These are phyloP conservation scores for Epithemia pelagica DNA, from an alignment of 108 stramenopile genomes.

Conservation along the genomic window DNA sequence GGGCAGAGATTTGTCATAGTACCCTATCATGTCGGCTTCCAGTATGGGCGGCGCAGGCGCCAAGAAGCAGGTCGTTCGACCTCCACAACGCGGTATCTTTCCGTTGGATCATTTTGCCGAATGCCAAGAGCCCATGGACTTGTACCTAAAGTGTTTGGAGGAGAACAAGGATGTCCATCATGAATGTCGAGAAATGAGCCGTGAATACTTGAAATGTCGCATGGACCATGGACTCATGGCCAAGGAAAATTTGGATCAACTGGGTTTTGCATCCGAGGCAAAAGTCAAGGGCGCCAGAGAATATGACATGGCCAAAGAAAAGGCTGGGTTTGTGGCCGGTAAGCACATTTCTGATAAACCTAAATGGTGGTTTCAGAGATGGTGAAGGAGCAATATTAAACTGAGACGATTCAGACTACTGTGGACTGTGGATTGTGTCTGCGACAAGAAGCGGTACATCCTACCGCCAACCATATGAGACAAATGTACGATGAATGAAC, in stretches of 20 bases:
- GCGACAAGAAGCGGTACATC: too few species aligned
- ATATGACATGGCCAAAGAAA: constrained; percentile 80
- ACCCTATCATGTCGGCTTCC: constrained; percentile 38
- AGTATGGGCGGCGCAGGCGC: constrained; percentile 53
- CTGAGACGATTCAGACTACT: too few species aligned
- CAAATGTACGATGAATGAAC: neutral
- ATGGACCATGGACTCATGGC: constrained; percentile 82
- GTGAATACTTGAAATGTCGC: constrained; percentile 82
- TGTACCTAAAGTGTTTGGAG: constrained; percentile 75
- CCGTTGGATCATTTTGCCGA: constrained; percentile 83
- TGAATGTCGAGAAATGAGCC: constrained; percentile 72
- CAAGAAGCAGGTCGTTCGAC: constrained; percentile 62
- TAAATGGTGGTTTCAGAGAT: constrained; percentile 71
- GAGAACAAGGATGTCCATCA: constrained; percentile 67
- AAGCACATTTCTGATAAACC: constrained; percentile 67
- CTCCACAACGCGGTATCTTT: constrained; percentile 87
- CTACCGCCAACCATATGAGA: too few species aligned
- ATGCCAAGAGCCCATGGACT: constrained; percentile 46
- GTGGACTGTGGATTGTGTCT: too few species aligned
- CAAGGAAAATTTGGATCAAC: constrained; percentile 68
- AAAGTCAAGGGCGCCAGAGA: constrained; percentile 57
- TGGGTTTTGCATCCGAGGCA: constrained; percentile 61
- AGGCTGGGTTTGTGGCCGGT: constrained; percentile 76
- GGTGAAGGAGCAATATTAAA: neutral
- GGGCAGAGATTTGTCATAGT: too few species aligned